Base-by-base conservation (phyloP, 192 early-diverging fungal species). In the Obelidium mucronatum region DNA sequence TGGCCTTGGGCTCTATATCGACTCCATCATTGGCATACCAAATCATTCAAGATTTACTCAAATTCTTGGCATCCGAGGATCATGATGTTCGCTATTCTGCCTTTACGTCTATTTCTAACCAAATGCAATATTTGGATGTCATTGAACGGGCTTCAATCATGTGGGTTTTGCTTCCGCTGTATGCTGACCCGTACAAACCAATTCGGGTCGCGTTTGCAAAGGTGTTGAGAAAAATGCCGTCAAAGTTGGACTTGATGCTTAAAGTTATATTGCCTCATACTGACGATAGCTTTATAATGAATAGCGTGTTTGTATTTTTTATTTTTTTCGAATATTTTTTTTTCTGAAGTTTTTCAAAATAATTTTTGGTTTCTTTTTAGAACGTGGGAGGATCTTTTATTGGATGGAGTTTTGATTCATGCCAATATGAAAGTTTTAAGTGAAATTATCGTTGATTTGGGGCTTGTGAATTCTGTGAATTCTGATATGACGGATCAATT, bases 101-200 rank as follows among this genome's bases (percentile, higher is more conserved):
- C 8, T 64, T 89, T 3, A 40, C 61, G 2, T 78, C 84, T 4
- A 77, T 83, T 26, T 52, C 83, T 40, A 63, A 76, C 40, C 80
- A 84, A 75, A 40, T 83, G 17, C 62, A 73, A 5, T 63, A 82
- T 73, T 62, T 86, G n/a, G 77, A 81, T 44, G 53, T 68, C n/a
- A 56, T 82, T 19, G 79, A 82, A 31, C 54, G 33, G 15, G 34
- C 71, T 22, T 70, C 80, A 5, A 73, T 83, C 56, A 40, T 81
- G n/a, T 89, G 87, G 87, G 68, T 82, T 6, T 44, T 89, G 22
- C 40, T 89, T 15, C 85, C 87, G 2, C 76, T 87, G 1, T 89
- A 84, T 53, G 84, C 82, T 2, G 87, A 89, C 62, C 81, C 84
- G n/a, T 82, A 71, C 62, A 64, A 76, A 36, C 40, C 73, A 2